phyloP scores from a whole-genome alignment of 176 grass and related monocot genomes.

The Rhynchospora tenuis region DNA sequence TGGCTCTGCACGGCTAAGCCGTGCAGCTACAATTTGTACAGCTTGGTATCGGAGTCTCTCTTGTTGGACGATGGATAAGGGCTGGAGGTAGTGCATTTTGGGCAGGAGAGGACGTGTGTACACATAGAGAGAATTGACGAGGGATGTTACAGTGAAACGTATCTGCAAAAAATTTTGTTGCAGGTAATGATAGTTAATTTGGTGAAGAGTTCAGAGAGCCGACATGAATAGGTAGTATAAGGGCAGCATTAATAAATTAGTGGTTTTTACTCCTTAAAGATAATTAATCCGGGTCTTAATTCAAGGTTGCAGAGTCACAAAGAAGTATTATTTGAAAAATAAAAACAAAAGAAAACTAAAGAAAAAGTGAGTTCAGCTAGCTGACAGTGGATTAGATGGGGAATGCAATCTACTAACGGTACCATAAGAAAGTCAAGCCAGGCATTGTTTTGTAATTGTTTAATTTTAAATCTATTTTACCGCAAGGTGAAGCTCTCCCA shows the following conservation, averaged over 20 bases:
- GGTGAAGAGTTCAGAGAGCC: not conserved
- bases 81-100: constrained; percentile 81
- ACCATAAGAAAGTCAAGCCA: not conserved
- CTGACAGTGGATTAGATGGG: not conserved
- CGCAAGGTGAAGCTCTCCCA: constrained; percentile 83
- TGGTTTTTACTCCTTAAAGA: not conserved
- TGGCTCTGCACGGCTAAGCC: constrained; percentile 80
- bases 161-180: constrained; percentile 28
- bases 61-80: constrained; percentile 63
- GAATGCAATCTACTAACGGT: not conserved
- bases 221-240: not conserved
- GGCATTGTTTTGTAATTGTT: not conserved
- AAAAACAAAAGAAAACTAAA: not conserved
- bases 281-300: not conserved
- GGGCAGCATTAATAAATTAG: not conserved
- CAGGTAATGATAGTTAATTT: not conserved
- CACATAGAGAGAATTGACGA: constrained; percentile 51
- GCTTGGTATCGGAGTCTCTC: constrained; percentile 68
- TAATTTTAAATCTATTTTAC: constrained; percentile 12
- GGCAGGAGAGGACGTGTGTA: constrained; percentile 77
- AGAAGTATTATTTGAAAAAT: not conserved
- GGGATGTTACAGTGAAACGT: constrained; percentile 67
- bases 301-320: not conserved
- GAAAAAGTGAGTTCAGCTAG: not conserved
- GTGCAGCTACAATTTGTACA: constrained; percentile 46